Evolutionary conservation across 176 grass and related monocot species (phyloP), one percentile per base, ranked within the genome.

Genomic region (Triticum dicoccoides): DNA sequence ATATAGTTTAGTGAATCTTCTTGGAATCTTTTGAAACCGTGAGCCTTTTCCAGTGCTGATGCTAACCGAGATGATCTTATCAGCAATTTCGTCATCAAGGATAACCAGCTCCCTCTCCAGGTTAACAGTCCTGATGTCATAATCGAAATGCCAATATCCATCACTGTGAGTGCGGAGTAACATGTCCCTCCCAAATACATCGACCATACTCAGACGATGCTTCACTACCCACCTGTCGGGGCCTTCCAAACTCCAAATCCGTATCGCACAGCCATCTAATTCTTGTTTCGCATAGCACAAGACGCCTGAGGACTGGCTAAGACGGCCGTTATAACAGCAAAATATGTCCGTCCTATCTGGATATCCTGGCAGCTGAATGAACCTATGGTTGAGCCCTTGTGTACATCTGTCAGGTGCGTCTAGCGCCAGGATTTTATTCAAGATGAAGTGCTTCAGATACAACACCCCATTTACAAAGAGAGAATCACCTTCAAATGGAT

Each of bases 181-280:
- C 9, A 54, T 67, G 66, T 84, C 68, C 10, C 62, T 77, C 64
- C 27, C 32, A 30, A 84, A 79, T 39, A 45, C 52, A 47, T 45
- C 15, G 15, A 3, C 37, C 25, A 88, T 14, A 24, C 76, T 63
- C n/a, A 83, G 3, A 13, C 68, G 24, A 37, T 83, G 25, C 8
- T 88, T 56, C 32, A 83, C 34, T 20, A 82, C 58, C 80, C 70
- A 88, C 64, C 12, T 8, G 3, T 76, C 13, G 32, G 82, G 39
- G 72, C 72, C 6, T 49, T 82, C 80, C 65, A 88, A 20, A 83
- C 72, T 32, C 86, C 79, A 83, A 35, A 88, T 64, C 32, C 61
- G 8, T 65, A 88, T 69, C 42, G 6, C 24, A 27, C 45, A 49
- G 3, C 47, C 61, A 65, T 65, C 52, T 17, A 21, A 59, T 65